Conservation (phyloP, 1,139 yeast species). For the Ogataea hybrid region DNA sequence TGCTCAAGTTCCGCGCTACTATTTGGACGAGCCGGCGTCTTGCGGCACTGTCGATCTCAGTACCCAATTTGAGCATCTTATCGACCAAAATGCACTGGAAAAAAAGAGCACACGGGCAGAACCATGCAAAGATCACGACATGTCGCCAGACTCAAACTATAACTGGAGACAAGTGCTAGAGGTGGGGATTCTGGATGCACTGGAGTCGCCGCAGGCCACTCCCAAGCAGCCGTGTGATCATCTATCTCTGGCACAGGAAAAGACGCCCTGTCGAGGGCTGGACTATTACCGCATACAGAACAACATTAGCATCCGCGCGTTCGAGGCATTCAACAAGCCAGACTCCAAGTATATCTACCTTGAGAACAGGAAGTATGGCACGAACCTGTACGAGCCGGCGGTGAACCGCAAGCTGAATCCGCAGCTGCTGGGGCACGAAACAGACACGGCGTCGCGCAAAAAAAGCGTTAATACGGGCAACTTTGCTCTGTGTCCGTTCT, state of each 20-base stretch:
- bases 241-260: not conserved
- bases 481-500: conserved; percentile 25
- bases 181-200: not conserved
- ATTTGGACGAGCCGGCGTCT: conserved; percentile 8
- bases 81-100: conserved; percentile 1
- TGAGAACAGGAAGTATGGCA: conserved; percentile 17
- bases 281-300: conserved; percentile 15
- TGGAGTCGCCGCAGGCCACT: conserved; percentile 3
- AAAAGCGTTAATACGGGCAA: conserved; percentile 18
- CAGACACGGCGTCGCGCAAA: not conserved
- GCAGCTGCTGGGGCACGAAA: not conserved
- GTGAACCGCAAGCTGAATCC: conserved; percentile 18
- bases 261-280: conserved; percentile 15
- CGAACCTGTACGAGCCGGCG: conserved; percentile 23
- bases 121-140: not conserved
- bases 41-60: not conserved
- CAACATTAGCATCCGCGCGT: conserved; percentile 11
- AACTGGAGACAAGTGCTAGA: conserved; percentile 12
- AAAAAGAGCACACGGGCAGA: not conserved
- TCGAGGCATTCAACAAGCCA: conserved; percentile 5
- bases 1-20: conserved; percentile 13
- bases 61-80: conserved; percentile 1
- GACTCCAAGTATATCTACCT: conserved; percentile 10
- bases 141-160: conserved; percentile 6
- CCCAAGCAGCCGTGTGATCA: not conserved